These are phyloP conservation scores for Phytophthora hybrid DNA, from an alignment of 352 stramenopile genomes.

Conservation along the genomic window DNA sequence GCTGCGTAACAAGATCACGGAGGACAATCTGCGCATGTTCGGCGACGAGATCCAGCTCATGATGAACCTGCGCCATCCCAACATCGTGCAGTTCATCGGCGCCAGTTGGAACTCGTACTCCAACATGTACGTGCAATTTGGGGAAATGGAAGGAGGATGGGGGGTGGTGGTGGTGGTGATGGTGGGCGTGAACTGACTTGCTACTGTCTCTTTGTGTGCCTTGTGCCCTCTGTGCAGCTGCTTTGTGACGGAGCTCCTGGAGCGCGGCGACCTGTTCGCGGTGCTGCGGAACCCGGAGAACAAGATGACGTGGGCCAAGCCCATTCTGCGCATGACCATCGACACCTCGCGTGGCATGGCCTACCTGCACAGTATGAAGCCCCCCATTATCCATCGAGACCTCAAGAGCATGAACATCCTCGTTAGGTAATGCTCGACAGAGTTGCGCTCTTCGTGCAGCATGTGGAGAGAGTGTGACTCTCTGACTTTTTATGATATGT, in stretches of 20 bases:
- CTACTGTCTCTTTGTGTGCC: not conserved
- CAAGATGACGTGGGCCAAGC: conserved; percentile 86
- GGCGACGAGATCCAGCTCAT: conserved; percentile 92
- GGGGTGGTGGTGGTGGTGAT: not conserved
- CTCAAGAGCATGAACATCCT: conserved; percentile 96
- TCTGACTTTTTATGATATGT: conserved; percentile 30
- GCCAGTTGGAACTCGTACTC: conserved; percentile 93
- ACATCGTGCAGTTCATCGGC: conserved; percentile 92
- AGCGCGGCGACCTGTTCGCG: conserved; percentile 83
- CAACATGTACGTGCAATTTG: conserved; percentile 79
- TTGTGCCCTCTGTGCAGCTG: conserved; percentile 54
- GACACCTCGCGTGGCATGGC: conserved; percentile 95
- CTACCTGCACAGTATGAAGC: conserved; percentile 98
- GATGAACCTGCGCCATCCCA: conserved; percentile 91
- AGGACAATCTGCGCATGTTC: conserved; percentile 91
- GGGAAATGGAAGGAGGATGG: not conserved
- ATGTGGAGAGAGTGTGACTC: conserved; percentile 4
- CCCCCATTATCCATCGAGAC: conserved; percentile 98
- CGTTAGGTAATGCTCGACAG: conserved; percentile 59
- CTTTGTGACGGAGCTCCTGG: conserved; percentile 90
- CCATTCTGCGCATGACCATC: conserved; percentile 90
- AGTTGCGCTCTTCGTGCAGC: conserved; percentile 12
- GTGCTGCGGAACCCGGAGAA: conserved; percentile 85
- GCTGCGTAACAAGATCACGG: conserved; percentile 90
- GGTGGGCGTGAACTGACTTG: conserved; percentile 14